Percentiles rank a stretch among this genome's conserved stretches.
Conservation (phyloP, 2,329 filamentous ascomycete species). For the Dactylellina leptospora region DNA sequence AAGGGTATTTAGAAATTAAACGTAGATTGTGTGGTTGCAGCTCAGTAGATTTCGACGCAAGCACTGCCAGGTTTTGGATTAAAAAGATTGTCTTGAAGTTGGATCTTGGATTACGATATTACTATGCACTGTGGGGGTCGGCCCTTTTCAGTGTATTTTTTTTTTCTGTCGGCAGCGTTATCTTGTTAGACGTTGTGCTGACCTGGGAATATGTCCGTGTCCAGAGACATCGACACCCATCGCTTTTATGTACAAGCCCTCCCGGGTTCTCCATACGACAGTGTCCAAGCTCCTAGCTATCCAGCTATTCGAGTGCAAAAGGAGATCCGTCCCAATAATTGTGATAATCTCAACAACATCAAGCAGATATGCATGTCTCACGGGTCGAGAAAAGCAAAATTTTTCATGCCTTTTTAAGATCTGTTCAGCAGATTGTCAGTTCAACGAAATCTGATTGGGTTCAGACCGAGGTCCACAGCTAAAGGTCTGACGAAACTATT, state of each 20-base stretch:
- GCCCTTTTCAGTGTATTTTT: neutral
- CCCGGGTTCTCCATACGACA: neutral
- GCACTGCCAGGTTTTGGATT: constrained; percentile 37
- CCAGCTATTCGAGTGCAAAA: constrained; percentile 14
- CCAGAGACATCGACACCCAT: constrained; percentile 28
- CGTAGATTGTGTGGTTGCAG: constrained; percentile 13
- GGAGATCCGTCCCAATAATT: constrained; percentile 49
- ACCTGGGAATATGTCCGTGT: constrained; percentile 35
- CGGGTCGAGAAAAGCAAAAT: constrained; percentile 50
- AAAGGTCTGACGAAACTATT: constrained; percentile 35
- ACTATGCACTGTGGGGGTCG: constrained; percentile 32
- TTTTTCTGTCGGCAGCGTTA: constrained; percentile 22
- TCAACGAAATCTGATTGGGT: constrained; percentile 24
- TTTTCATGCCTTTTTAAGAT: constrained; percentile 12
- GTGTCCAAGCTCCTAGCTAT: constrained; percentile 1
- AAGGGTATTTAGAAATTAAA: constrained; percentile 34
- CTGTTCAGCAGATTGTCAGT: constrained; percentile 6
- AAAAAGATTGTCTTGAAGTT: constrained; percentile 47
- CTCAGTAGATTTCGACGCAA: constrained; percentile 25
- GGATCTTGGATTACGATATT: constrained; percentile 38
- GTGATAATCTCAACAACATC: constrained; percentile 32
- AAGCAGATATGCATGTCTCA: constrained; percentile 49
- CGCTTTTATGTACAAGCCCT: constrained; percentile 28
- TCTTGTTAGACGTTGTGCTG: constrained; percentile 22
- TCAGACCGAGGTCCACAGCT: constrained; percentile 36